Conservation (phyloP, 495 filamentous ascomycete species). For the Podospora australis region DNA sequence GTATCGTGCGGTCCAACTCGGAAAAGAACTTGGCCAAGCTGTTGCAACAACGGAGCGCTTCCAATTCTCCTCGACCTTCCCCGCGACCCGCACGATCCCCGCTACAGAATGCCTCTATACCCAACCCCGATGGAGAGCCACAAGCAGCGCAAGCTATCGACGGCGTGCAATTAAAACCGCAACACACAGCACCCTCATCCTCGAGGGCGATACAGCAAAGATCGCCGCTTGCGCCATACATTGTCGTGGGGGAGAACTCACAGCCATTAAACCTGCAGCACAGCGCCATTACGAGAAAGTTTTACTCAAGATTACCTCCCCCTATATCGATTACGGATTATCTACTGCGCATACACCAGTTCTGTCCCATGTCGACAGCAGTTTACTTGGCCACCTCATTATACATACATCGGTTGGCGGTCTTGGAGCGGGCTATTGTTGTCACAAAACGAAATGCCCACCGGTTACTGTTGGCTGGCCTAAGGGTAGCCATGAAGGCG, state of each 20-base stretch:
- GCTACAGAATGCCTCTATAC: conserved; percentile 6
- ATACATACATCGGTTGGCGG: conserved; percentile 78
- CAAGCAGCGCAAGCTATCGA: conserved; percentile 36
- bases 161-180: conserved; percentile 37
- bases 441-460: conserved; percentile 81
- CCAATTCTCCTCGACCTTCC: conserved; percentile 13
- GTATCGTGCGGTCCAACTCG: conserved; percentile 47
- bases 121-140: conserved; percentile 3
- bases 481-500: conserved; percentile 87
- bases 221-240: conserved; percentile 36
- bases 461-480: conserved; percentile 73
- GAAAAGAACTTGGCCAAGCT: conserved; percentile 39
- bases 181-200: conserved; percentile 18
- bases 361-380: conserved; percentile 91
- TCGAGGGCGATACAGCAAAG: conserved; percentile 9
- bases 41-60: conserved; percentile 23
- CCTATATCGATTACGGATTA: conserved; percentile 79
- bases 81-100: conserved; percentile 16
- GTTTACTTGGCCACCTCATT: conserved; percentile 88
- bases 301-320: conserved; percentile 82
- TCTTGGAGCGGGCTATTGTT: conserved; percentile 63
- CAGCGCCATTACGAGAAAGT: conserved; percentile 76
- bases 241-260: conserved; percentile 54
- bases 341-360: conserved; percentile 75
- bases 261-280: conserved; percentile 63